phyloP scores from a whole-genome alignment of 2,329 filamentous ascomycete genomes.

The Pezicula carpinea region DNA sequence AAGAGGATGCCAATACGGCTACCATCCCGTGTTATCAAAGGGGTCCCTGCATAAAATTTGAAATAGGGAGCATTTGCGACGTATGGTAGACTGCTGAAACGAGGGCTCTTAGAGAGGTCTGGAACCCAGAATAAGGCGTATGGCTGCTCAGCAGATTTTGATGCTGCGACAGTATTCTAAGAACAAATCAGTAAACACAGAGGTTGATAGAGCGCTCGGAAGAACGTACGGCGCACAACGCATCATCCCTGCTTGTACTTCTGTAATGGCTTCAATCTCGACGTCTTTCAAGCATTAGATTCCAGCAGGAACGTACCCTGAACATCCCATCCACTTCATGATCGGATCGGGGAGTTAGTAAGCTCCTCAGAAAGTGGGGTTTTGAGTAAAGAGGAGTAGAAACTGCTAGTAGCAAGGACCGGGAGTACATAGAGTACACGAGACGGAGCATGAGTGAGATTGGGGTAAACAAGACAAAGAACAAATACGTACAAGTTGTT shows the following conservation, averaged over 20 bases:
- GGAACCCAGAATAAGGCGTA: slow-evolving; percentile 12
- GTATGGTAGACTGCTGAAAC: slow-evolving; percentile 12
- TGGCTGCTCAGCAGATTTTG: not conserved
- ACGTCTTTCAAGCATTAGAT: not conserved
- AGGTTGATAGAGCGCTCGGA: too few species aligned
- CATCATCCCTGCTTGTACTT: slow-evolving; percentile 7
- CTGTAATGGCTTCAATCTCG: not conserved
- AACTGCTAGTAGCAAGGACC: too few species aligned
- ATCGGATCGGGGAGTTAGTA: too few species aligned
- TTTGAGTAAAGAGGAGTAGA: too few species aligned
- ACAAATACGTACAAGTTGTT: not conserved
- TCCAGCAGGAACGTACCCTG: not conserved
- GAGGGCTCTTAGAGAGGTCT: slow-evolving; percentile 6
- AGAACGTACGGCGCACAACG: slow-evolving; percentile 10
- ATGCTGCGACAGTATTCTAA: slow-evolving; percentile 9
- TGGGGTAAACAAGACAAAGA: too few species aligned
- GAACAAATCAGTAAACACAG: not conserved
- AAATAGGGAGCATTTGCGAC: slow-evolving; percentile 16
- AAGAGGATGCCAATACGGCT: slow-evolving; percentile 50
- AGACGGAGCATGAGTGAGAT: too few species aligned
- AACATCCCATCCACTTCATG: slow-evolving; percentile 9
- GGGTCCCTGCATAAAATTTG: slow-evolving; percentile 23
- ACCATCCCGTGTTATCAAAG: slow-evolving; percentile 8
- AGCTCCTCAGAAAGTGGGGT: too few species aligned
- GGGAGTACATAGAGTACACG: too few species aligned